Conservation (phyloP, 352 stramenopile species). For the Globisporangium splendens region DNA sequence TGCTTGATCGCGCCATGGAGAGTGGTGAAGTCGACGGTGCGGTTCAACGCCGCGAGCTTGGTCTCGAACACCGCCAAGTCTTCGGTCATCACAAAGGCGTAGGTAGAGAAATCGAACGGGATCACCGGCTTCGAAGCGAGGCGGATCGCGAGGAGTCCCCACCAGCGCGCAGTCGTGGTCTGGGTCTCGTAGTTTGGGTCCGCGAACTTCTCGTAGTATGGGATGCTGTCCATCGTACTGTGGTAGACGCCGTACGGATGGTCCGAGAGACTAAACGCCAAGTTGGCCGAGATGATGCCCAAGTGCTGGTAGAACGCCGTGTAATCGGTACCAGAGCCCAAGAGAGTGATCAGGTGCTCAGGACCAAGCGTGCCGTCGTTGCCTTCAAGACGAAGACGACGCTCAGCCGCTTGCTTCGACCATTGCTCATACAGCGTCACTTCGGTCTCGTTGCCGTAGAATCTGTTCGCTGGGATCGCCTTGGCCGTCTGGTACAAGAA, state of each 20-base stretch:
- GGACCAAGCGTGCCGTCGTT: conserved; percentile 25
- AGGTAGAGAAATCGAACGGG: conserved; percentile 66
- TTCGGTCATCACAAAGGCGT: conserved; percentile 53
- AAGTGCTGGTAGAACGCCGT: conserved; percentile 78
- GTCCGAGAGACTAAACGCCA: conserved; percentile 38
- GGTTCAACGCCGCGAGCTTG: conserved; percentile 16
- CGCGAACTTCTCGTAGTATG: conserved; percentile 52
- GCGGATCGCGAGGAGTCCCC: conserved; percentile 53
- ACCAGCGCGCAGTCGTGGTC: conserved; percentile 39
- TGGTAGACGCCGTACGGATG: conserved; percentile 76
- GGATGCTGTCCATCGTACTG: conserved; percentile 82
- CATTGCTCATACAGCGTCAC: conserved; percentile 37
- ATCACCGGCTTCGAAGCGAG: conserved; percentile 53
- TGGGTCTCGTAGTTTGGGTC: conserved; percentile 63
- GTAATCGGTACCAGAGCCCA: conserved; percentile 63
- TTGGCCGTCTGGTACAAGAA: conserved; percentile 53
- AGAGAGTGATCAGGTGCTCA: conserved; percentile 35
- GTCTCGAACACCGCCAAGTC: conserved; percentile 28
- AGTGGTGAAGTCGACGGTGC: conserved; percentile 26
- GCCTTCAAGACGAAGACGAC: conserved; percentile 7
- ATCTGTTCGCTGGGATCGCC: conserved; percentile 50
- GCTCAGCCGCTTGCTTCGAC: conserved; percentile 21
- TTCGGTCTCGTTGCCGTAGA: conserved; percentile 21
- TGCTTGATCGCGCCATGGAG: conserved; percentile 40
- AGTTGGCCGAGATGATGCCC: conserved; percentile 69